Evolutionary conservation across 331 rosid species (phyloP), one percentile per base, ranked within the genome.

Genomic region (Rosa hybrid): DNA sequence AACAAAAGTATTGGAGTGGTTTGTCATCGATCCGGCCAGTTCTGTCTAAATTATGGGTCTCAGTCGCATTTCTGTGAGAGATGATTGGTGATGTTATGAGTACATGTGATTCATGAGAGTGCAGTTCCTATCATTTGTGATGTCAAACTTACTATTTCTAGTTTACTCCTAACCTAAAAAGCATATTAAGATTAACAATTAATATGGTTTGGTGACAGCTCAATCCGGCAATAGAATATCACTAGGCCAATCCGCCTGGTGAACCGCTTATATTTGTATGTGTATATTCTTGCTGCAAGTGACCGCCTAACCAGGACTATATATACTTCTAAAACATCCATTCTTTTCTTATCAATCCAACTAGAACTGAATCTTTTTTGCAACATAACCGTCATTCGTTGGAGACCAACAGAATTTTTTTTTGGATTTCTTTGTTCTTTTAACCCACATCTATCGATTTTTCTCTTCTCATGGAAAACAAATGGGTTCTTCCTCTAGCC

Each of bases 201-300:
- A 30, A 23, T 60, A 21, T 60, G 38, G 41, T 48, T 25, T 25
- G 42, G 71, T 34, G 14, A 64, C 16, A 48, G 59, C 53, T 64
- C 71, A 77, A 65, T 13, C 82, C 53, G 76, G 85, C 82, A 68
- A 42, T 44, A 44, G 79, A 65, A 41, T 18, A 71, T 50, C 59
- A 70, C 62, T 39, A 49, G 74, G 85, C 65, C 75, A 65, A 64
- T 67, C 76, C 70, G 62, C 62, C 80, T 13, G 20, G n/a, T 72
- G 60, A 46, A 56, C 21, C 12, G 14, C 42, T 54, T 46, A 38
- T 54, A 39, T n/a, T 45, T n/a, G 18, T 39, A 23, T 34, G 57
- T 16, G 54, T 62, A 17, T 62, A 62, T 25, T 72, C 78, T 46
- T 49, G 49, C 78, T 21, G 25, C 51, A 50, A 38, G 56, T n/a